Base-by-base conservation (phyloP, 108 stramenopile genomes). In the Cyclotella kingstonii region DNA sequence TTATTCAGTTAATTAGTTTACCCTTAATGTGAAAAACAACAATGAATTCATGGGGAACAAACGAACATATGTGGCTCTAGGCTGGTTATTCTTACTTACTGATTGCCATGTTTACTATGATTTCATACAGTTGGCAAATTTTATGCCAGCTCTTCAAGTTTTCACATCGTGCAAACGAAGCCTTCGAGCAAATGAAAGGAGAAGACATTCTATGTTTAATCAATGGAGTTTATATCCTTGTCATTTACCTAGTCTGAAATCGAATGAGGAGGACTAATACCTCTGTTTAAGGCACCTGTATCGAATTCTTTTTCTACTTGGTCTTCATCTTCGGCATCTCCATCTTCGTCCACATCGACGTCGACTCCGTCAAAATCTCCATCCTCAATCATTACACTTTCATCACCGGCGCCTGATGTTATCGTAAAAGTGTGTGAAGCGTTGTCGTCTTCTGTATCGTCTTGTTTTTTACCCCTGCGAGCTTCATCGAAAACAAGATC, bases 401-500 rank as follows among this genome's bases (percentile, higher is more conserved):
- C 63, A 25, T 73, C 63, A 21, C 70, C 62, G 10, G 34, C 42
- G 9, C 40, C 36, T 22, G 33, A 34, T 2, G 52, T 51, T 3
- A 33, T 41, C 22, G 27, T 56, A 6, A 44, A 12, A 38, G 26
- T 26, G 31, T 30, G 41, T 6, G 17, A 33, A 35, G 17, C 30
- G 33, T 64, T 59, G 14, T 26, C 50, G 18, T 10, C 26, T 26
- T 73, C 72, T 8, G 52, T 50, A 17, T 72, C 70, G 11, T 63
- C 62, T 56, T 63, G 45, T 6, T 14, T 59, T 28, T 60, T 52
- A 25, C 58, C 61, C 6, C 70, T 62, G 21, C 72, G 72, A 26
- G 63, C 63, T 40, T 73, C 63, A 47, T 73, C 72, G 35, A 73
- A 73, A 17, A 73, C 58, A n/a, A 73, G 43, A 11, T 73, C 63